Evolutionary conservation across 1,284 basidiomycete genomes (phyloP), one percentile per base, ranked within the genome.

Genomic region (Trichosporon inkin): DNA sequence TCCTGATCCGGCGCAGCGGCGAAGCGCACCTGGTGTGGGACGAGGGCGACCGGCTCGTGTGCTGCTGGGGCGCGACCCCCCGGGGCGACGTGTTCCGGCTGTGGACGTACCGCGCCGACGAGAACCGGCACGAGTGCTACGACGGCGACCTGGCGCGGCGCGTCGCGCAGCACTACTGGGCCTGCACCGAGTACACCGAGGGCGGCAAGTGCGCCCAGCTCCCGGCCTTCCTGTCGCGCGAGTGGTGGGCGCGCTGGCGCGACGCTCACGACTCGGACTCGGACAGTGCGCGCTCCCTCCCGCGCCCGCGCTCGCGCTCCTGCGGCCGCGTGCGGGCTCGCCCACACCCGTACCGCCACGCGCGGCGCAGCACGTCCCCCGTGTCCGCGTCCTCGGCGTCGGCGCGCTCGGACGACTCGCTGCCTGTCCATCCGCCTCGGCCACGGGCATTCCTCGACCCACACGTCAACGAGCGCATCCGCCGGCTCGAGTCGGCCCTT

Each of bases 71-170:
- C 14, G 44, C 24, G 14, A 28, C 22, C 20, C 13, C 14, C 44
- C 3, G 24, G 19, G 24, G 16, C 22, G 28, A 49, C 44, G 13
- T 32, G 28, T 49, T 49, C 44, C 24, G 28, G 16, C 44, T 49
- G 7, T 49, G 44, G 44, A 49, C 44, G 14, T 49, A 49, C 24
- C 44, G 44, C 24, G 44, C 44, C 6, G 16, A 32, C 2, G 44
- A 49, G 44, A 17, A 49, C 44, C 44, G 44, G n/a, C 44, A 49
- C 44, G 44, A 49, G 24, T 49, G 24, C 24, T 49, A 49, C 44
- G 44, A 49, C 11, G 44, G 44, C 24, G 44, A 28, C 5, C 22
- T 28, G 3, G 44, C 44, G 3, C 44, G 44, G 5, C 44, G 24
- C 14, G 44, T 49, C 16, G 44, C 44, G 28, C 24, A 28, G 22